Percentiles rank a stretch among this genome's conserved stretches.
phyloP scores from a whole-genome alignment of 2,329 filamentous ascomycete genomes.

The Fusarium goolgardi region DNA sequence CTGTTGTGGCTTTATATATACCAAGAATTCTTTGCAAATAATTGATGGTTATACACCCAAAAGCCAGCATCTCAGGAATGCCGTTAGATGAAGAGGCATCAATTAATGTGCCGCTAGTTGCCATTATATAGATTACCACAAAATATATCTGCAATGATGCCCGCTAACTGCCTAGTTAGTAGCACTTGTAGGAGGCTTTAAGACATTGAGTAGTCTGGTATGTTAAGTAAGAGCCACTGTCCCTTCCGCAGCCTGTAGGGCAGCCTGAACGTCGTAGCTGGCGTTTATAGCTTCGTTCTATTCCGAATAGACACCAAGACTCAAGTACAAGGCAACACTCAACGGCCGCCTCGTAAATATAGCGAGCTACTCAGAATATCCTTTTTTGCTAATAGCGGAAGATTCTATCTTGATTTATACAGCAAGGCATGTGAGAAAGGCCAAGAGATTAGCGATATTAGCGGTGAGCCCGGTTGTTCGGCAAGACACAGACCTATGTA shows the following conservation, averaged over 20 bases:
- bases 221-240: background rate
- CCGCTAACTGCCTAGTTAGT: background rate
- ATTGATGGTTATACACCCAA: background rate
- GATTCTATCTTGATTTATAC: background rate
- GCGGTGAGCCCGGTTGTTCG: background rate
- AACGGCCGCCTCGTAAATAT: slow-evolving; percentile 3
- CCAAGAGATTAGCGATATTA: background rate
- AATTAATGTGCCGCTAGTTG: background rate
- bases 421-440: background rate
- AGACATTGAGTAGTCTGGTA: background rate
- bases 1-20: background rate
- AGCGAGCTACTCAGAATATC: background rate
- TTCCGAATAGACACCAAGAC: background rate
- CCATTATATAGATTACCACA: background rate
- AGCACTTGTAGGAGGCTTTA: background rate
- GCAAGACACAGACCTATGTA: background rate
- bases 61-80: background rate
- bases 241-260: background rate
- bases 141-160: background rate
- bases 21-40: background rate
- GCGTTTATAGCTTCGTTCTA: background rate
- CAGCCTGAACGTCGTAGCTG: background rate
- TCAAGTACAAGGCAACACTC: slow-evolving; percentile 1
- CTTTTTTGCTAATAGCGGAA: background rate
- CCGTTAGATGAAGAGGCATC: background rate